A percentile compares a stretch with the other conserved stretches of the same genome.
These are phyloP conservation scores for Eragrostis nindensis DNA, from an alignment of 176 grass and related monocot species.

Conservation along the genomic window DNA sequence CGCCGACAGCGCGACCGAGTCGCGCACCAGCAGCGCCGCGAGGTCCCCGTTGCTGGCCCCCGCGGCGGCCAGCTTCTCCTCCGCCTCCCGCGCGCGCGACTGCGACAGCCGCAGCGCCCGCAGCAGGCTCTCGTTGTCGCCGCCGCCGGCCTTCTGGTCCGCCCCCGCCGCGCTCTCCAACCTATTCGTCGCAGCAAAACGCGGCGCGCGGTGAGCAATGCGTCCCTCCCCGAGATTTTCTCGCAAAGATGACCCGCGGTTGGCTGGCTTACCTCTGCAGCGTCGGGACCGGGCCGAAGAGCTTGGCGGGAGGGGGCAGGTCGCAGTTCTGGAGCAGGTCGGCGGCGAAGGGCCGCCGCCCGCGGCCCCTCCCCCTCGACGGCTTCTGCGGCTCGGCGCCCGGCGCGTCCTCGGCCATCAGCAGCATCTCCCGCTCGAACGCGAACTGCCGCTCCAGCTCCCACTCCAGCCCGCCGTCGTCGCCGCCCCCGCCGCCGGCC, in stretches of 20 bases:
- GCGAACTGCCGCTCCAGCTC: conserved; percentile 47
- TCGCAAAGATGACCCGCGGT: neutral
- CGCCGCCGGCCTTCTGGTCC: conserved; percentile 2
- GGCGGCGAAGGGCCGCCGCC: conserved; percentile 12
- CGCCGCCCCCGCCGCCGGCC: neutral
- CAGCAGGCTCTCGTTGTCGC: conserved; percentile 45
- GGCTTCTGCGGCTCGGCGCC: conserved; percentile 28
- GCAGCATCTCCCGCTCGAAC: conserved; percentile 69
- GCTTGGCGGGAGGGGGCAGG: conserved; percentile 78
- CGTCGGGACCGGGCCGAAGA: conserved; percentile 64
- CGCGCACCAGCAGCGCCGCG: conserved; percentile 62
- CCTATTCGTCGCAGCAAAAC: conserved; percentile 3
- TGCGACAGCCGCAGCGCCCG: conserved; percentile 83
- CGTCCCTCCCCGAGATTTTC: neutral
- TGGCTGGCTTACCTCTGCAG: conserved; percentile 10
- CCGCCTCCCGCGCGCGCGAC: conserved; percentile 92
- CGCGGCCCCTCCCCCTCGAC: neutral
- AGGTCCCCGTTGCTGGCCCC: conserved; percentile 56
- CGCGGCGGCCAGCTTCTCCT: conserved; percentile 57
- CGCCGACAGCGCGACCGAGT: conserved; percentile 74
- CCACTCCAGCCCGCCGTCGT: conserved; percentile 52
- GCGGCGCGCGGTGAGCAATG: neutral
- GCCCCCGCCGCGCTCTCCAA: conserved; percentile 38
- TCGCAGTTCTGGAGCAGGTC: conserved; percentile 97
- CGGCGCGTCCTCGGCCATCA: conserved; percentile 44